Evolutionary conservation across 768 basidiomycete species (phyloP), one percentile per base, ranked within the genome.

Genomic region (Mycena venus): DNA sequence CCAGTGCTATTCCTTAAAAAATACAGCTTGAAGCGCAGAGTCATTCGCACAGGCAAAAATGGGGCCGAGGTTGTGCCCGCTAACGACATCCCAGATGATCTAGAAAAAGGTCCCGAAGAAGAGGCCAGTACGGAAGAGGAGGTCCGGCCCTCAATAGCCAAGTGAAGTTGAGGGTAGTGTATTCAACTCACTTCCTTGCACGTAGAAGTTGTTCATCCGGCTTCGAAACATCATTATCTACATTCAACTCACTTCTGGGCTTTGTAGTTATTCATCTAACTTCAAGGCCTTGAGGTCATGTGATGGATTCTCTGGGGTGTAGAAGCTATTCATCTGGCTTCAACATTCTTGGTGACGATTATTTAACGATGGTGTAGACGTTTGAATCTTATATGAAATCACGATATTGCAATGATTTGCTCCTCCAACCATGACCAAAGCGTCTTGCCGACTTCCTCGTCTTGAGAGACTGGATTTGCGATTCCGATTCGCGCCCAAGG

Each of bases 341-440:
- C n/a, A 23, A 38, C 7, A 8, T 49, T n/a, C n/a, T 14, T 38
- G 42, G 11, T 17, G 9, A 42, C 42, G 15, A 42, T n/a, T n/a
- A n/a, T n/a, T n/a, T n/a, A n/a, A n/a, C n/a, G n/a, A n/a, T n/a
- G n/a, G n/a, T n/a, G n/a, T n/a, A n/a, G n/a, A n/a, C n/a, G n/a
- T n/a, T n/a, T n/a, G n/a, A n/a, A n/a, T n/a, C n/a, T 42, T 42
- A 42, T 25, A 53, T 12, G 23, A 14, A n/a, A n/a, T 25, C 29
- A 25, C 23, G 25, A 27, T 29, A 27, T 29, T 14, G 25, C 2
- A 51, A 21, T 51, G 2, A 87, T 82, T 70, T 89, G 87, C 61
- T 86, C 85, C 72, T 89, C 87, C 67, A 85, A 73, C 85, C 85
- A 88, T 12, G 79, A 74, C 87, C 86, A 87, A n/a, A 87, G 73